Base-by-base conservation (phyloP, 2,329 filamentous ascomycete genomes). In the Ophiostoma pallidulum region DNA sequence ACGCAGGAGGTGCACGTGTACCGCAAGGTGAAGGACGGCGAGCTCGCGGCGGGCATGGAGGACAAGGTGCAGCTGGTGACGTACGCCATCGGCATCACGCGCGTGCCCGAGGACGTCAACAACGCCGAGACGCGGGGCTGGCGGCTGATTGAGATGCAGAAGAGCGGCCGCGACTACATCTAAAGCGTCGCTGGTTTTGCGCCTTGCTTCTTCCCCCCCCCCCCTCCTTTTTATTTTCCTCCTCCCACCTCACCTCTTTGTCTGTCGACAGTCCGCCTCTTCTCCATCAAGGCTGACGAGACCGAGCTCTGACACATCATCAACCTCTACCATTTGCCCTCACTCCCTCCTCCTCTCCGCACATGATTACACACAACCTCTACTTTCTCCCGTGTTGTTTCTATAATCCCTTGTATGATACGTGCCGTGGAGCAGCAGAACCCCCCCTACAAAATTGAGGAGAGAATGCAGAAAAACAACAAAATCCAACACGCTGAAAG, bases 1-100 rank as follows among this genome's bases (percentile, higher is more conserved):
- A 96, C 92, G 10, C 92, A 98, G 64, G 92, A 98, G 67, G 90
- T 98, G 10, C 92, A 98, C 62, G 90, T 97, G 14, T 98, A 96
- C 71, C 80, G 86, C 53, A 94, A 97, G 56, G 81, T 84, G 50
- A 97, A 98, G 75, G 84, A 84, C 1, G 83, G 83, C 54, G 75
- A 96, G 65, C 78, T 98, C 41, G 90, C 91, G 3, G 91, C 91
- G 12, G 92, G 92, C 37, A 97, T 96, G 89, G 92, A 98, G 67
- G 92, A 98, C 68, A 94, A 90, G 70, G 92, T 98, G 20, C 92
- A 98, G 68, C 82, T 95, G 57, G 92, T 98, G 56, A 97, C 92
- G 2, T 98, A 98, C 62, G 92, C 91, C 54, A 97, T 98, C 57
- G 92, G 92, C 58, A 85, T 98, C 51, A 98, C 92, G 4, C 77